These are phyloP conservation scores for Prunella vulgaris DNA, from an alignment of 257 asterid species.

Conservation along the genomic window DNA sequence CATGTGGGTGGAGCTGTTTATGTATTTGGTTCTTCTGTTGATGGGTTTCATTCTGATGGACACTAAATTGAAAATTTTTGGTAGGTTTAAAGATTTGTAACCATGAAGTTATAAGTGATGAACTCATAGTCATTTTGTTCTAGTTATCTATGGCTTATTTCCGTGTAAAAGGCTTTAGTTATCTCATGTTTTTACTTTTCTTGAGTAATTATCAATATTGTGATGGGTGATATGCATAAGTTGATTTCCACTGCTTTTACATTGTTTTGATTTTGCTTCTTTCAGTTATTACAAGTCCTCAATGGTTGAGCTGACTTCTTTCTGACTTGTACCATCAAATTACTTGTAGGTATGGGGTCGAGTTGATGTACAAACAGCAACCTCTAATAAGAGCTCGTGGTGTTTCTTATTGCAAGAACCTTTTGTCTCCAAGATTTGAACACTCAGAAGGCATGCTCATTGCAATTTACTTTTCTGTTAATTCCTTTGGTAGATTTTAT, in stretches of 20 bases:
- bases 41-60: neutral
- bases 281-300: constrained; percentile 23
- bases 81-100: neutral
- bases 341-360: constrained; percentile 80
- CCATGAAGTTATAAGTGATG: neutral
- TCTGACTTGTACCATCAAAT: constrained; percentile 30
- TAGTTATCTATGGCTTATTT: constrained; percentile 1
- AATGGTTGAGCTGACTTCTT: constrained; percentile 18
- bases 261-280: constrained; percentile 15
- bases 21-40: constrained; percentile 11
- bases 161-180: neutral
- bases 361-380: constrained; percentile 67
- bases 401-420: constrained; percentile 97
- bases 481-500: constrained; percentile 22
- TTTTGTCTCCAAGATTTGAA: constrained; percentile 90
- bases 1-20: neutral
- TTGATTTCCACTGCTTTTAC: constrained; percentile 4
- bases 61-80: neutral
- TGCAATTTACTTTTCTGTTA: neutral
- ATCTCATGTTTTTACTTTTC: neutral
- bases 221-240: constrained; percentile 3
- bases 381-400: constrained; percentile 95
- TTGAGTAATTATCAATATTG: neutral
- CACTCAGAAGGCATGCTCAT: constrained; percentile 67
- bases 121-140: neutral